Evolutionary conservation across 2,329 filamentous ascomycete species (phyloP).

Genomic region (Phialophora expanda): DNA sequence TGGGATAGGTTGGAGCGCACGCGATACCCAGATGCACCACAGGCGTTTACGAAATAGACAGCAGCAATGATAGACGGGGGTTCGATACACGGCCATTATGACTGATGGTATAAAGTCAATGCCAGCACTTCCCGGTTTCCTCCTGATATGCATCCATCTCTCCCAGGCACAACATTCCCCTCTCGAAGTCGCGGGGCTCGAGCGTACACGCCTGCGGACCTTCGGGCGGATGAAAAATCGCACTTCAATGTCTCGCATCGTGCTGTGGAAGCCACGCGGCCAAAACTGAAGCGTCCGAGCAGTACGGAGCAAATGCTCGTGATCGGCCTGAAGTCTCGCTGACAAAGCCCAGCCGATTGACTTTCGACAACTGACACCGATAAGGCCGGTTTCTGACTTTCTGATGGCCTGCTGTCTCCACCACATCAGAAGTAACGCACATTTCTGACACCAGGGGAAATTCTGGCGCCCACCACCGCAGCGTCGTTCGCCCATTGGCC

Average conservation of each 20-base stretch:
- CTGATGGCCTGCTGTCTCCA: not conserved
- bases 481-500: not conserved
- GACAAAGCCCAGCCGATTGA: not conserved
- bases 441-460: not conserved
- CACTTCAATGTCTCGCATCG: not conserved
- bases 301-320: not conserved
- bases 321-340: not conserved
- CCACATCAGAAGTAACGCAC: not conserved
- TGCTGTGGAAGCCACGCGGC: not conserved
- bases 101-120: not conserved
- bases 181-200: too few relatives aligned
- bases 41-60: constrained; percentile 6
- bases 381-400: constrained; percentile 1
- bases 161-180: not conserved
- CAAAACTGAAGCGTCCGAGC: not conserved
- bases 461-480: not conserved
- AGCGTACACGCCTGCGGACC: not conserved
- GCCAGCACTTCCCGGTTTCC: not conserved
- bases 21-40: constrained; percentile 1
- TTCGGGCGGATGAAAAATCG: not conserved
- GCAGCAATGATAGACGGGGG: not conserved
- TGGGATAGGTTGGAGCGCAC: not conserved
- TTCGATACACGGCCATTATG: not conserved
- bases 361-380: not conserved
- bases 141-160: not conserved